Base-by-base conservation (phyloP, 2,329 filamentous ascomycete genomes). In the Paracorniculantispora psalliotae region DNA sequence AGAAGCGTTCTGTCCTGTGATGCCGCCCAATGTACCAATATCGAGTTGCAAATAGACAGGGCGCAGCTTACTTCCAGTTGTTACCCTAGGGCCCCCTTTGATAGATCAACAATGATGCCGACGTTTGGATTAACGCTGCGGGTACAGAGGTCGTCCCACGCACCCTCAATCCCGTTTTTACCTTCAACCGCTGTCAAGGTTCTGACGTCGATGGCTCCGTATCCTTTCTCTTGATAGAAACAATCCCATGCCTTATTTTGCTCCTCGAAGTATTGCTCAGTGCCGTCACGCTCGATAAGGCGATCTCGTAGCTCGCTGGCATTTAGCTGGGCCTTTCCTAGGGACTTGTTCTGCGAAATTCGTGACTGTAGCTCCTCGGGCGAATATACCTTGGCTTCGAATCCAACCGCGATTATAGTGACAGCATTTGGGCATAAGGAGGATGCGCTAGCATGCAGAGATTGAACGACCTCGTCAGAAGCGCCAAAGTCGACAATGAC, bases 401-500 rank as follows among this genome's bases (percentile, higher is more conserved):
- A 19, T 3, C 56, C 56, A n/a, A 58, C 56, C 7, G 56, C 56
- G 3, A 58, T 9, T 17, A 51, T 21, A 5, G 44, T 52, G 2
- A 43, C 23, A n/a, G n/a, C n/a, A n/a, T n/a, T n/a, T n/a, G n/a
- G n/a, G n/a, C n/a, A n/a, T n/a, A n/a, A n/a, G 2, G 37, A 13
- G 4, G 35, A 3, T 23, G 35, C 10, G 21, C 21, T 10, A 8
- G 2, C 33, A 26, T 44, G 17, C 23, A 44, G 35, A 21, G 47
- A 23, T 28, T 51, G 56, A 10, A 52, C 25, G 5, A 21, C 23
- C 25, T 35, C 51, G 6, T 49, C 37, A 0, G 61, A 58, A 0
- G 60, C 65, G 17, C 65, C 66, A 46, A 62, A 67, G 39, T 67
- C 64, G 7, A 65, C 23, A 2, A 67, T 48, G 12, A 67, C 62